These are phyloP conservation scores for Turritis glabra DNA, from an alignment of 345 rosid species.

Conservation along the genomic window DNA sequence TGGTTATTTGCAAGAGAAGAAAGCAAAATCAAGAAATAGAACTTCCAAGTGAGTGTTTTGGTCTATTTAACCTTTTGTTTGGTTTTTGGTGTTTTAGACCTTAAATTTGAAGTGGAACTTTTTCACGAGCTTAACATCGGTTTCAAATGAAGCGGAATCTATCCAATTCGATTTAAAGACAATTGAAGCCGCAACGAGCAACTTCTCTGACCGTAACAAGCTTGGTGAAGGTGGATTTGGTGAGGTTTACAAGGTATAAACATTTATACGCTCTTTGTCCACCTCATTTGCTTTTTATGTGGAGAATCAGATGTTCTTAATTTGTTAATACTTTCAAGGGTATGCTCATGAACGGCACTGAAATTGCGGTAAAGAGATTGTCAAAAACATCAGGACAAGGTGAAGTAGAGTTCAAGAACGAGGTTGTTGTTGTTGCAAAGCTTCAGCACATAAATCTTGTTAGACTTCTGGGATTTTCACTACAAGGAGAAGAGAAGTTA, in stretches of 20 bases:
- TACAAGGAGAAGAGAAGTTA: conserved; percentile 45
- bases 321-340: conserved; percentile 20
- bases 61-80: not conserved
- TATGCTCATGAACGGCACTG: conserved; percentile 28
- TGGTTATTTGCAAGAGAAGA: conserved; percentile 12
- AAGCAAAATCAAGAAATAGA: conserved; percentile 6
- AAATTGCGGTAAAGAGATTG: conserved; percentile 50
- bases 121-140: conserved; percentile 30
- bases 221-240: conserved; percentile 76
- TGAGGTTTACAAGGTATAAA: conserved; percentile 58
- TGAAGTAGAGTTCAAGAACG: conserved; percentile 48
- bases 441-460: conserved; percentile 58
- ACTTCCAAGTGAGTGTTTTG: conserved; percentile 14
- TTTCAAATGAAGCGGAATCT: conserved; percentile 39
- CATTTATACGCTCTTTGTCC: not conserved
- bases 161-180: conserved; percentile 47
- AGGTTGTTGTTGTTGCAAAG: conserved; percentile 46
- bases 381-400: conserved; percentile 52
- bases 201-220: conserved; percentile 50
- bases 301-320: not conserved
- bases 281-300: not conserved
- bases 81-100: not conserved
- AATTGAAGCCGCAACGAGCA: conserved; percentile 47
- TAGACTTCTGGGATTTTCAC: conserved; percentile 49
- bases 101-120: not conserved